A percentile compares a stretch with the other conserved stretches of the same genome.
Evolutionary conservation across 177 flowering plant genomes (phyloP).

Genomic region (Vitis hybrid): DNA sequence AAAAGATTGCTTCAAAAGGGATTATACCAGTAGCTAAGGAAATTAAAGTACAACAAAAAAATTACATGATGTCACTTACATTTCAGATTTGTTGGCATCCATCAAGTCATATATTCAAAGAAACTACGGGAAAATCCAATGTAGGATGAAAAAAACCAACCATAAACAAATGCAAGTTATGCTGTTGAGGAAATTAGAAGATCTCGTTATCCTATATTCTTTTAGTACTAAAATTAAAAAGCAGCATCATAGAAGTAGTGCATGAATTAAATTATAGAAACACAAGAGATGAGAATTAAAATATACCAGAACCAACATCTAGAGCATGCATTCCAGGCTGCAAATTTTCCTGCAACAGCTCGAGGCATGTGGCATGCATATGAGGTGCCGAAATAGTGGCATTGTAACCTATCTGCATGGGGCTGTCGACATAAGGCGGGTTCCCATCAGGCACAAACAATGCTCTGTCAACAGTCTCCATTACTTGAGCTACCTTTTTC

Average conservation of each 20-base stretch:
- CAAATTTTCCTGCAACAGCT: slow-evolving; percentile 72
- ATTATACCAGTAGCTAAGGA: no score
- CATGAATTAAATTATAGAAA: background rate
- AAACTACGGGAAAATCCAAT: no score
- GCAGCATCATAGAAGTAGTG: background rate
- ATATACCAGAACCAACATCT: slow-evolving; percentile 91
- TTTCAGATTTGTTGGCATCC: no score
- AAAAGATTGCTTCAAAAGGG: no score
- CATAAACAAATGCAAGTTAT: no score
- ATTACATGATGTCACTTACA: no score
- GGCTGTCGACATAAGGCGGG: slow-evolving; percentile 77
- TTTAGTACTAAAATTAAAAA: no score
- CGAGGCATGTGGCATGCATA: slow-evolving; percentile 96
- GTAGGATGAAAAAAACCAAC: no score
- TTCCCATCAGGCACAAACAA: slow-evolving; percentile 75
- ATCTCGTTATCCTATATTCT: no score
- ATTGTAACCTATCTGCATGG: slow-evolving; percentile 88
- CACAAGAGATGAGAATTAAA: background rate
- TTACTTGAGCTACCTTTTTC: slow-evolving; percentile 73
- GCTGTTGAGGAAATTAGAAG: no score
- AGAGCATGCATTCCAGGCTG: slow-evolving; percentile 96
- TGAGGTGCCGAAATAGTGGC: slow-evolving; percentile 99
- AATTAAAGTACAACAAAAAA: no score
- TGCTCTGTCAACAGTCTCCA: slow-evolving; percentile 82
- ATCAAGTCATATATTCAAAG: no score